Base-by-base conservation (phyloP, 1,139 yeast genomes). In the Spathaspora sp. region DNA sequence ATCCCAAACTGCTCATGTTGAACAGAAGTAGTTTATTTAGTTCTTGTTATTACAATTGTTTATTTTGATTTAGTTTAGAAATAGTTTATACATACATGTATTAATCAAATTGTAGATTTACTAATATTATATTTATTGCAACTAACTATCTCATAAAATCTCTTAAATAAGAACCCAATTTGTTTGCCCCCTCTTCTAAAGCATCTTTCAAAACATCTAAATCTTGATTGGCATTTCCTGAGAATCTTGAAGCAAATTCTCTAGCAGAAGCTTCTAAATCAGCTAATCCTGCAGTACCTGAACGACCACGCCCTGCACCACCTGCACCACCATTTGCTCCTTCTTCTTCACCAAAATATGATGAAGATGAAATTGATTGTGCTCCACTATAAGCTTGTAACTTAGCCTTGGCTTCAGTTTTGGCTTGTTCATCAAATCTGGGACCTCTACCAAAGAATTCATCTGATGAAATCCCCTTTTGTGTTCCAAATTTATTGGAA, bases 391-490 rank as follows among this genome's bases (percentile, higher is more conserved):
- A 95, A 7, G 84, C 72, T 64, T 86, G 90, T 51, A 93, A 74
- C 57, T 95, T 90, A 24, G 80, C 63, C 52, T 77, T 77, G 4
- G 98, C 97, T 67, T 90, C 97, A 40, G 76, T 77, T 50, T 86
- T 86, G 39, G 89, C 88, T 8, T 74, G 73, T 56, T 88, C 88
- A 59, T 89, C 97, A 61, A 82, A 89, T 41, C 83, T 73, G 3
- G 79, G 79, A 37, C 95, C 95, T 60, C 96, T 84, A 13, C 97
- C 97, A 64, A 93, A 93, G 63, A 81, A 82, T 68, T 90, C 95
- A 65, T 95, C 99, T 0, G 97, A 90, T 0, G 98, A 91, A 54
- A 93, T 95, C 46, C 91, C 96, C 76, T 89, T 93, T 65, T 91
- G 97, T 38, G 74, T 72, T 47, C 97, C 98, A 65, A 78, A 93